Conservation (phyloP, 768 basidiomycete species). For the Phlebiopsis gigantea region DNA sequence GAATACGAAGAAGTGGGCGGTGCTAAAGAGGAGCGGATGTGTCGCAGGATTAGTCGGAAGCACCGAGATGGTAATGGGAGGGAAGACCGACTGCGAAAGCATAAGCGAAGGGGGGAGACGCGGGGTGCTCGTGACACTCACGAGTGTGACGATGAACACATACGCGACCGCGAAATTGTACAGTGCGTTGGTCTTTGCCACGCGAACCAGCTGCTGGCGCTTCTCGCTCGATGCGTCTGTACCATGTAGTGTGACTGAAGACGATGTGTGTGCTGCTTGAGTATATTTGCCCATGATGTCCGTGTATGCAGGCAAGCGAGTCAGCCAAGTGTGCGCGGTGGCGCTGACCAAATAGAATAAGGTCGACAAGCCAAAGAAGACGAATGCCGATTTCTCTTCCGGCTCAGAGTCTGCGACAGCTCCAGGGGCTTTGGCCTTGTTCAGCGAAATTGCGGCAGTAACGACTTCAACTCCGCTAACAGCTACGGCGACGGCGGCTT, state of each 20-base stretch:
- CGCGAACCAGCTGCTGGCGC: slow-evolving; percentile 40
- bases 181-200: slow-evolving; percentile 58
- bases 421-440: slow-evolving; percentile 12
- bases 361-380: slow-evolving; percentile 70
- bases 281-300: slow-evolving; percentile 39
- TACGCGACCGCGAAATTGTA: slow-evolving; percentile 73
- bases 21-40: slow-evolving; percentile 80
- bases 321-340: slow-evolving; percentile 52
- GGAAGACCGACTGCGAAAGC: slow-evolving; percentile 68
- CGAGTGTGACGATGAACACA: slow-evolving; percentile 77
- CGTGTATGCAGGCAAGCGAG: slow-evolving; percentile 55
- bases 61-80: slow-evolving; percentile 79
- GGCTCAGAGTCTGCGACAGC: slow-evolving; percentile 27
- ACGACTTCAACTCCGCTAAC: slow-evolving; percentile 74
- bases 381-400: slow-evolving; percentile 64
- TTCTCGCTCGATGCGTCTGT: slow-evolving; percentile 19
- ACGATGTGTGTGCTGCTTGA: neutral
- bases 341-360: slow-evolving; percentile 54
- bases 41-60: slow-evolving; percentile 54
- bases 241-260: neutral
- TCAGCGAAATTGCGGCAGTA: slow-evolving; percentile 55
- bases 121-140: slow-evolving; percentile 29
- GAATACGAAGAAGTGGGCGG: slow-evolving; percentile 73
- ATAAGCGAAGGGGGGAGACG: neutral
- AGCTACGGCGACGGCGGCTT: slow-evolving; percentile 79